A percentile compares a stretch with the other conserved stretches of the same genome.
Conservation (phyloP, 1,284 basidiomycete species). For the Moniliophthora roreri region DNA sequence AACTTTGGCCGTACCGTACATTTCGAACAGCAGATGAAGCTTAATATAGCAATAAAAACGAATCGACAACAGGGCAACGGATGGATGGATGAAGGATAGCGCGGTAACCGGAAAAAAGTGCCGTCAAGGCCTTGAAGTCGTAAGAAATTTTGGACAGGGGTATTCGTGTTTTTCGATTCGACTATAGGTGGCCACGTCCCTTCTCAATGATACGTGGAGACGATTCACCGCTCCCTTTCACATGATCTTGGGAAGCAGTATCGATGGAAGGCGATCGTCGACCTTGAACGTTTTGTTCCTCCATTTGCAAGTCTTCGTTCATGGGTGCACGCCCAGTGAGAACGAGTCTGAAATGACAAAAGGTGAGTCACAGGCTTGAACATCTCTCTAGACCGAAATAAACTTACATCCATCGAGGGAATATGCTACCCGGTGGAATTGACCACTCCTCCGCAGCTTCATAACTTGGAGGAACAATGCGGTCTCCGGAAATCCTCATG, state of each 20-base stretch:
- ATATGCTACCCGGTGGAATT: slow-evolving; percentile 65
- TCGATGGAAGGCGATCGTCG: slow-evolving; percentile 28
- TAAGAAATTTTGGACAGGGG: no score
- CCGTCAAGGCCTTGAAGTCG: no score
- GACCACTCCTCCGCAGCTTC: slow-evolving; percentile 66
- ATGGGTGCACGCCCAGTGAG: slow-evolving; percentile 6
- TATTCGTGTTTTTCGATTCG: neutral
- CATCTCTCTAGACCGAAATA: neutral
- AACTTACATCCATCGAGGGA: slow-evolving; percentile 70
- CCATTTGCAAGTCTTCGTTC: neutral
- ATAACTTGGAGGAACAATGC: slow-evolving; percentile 68
- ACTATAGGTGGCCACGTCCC: neutral
- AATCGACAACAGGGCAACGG: no score
- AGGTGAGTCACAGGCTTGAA: neutral
- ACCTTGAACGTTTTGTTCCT: neutral
- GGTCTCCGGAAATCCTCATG: slow-evolving; percentile 53
- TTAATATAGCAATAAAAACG: no score
- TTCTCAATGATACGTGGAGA: slow-evolving; percentile 25
- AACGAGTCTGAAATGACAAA: slow-evolving; percentile 10
- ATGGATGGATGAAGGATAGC: no score
- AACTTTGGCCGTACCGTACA: no score
- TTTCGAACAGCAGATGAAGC: no score
- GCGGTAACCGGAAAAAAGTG: no score
- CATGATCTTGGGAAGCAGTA: slow-evolving; percentile 24
- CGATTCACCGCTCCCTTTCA: slow-evolving; percentile 24